Base-by-base conservation (phyloP, 1,139 yeast genomes). In the Ashbya aceris region DNA sequence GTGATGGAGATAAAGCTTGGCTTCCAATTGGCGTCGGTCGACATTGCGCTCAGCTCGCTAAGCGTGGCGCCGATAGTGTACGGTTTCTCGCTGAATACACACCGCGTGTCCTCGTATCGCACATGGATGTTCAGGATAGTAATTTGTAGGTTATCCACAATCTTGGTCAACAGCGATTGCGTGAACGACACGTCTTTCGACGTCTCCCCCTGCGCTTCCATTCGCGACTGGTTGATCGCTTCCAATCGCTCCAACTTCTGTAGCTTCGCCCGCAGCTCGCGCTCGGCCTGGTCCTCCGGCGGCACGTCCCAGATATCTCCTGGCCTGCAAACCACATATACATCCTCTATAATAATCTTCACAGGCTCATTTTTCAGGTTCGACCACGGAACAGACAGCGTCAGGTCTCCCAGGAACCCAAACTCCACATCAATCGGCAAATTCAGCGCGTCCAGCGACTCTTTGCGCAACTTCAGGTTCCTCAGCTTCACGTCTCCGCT, bases 381-480 rank as follows among this genome's bases (percentile, higher is more conserved):
- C 0, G 97, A 83, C 97, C 98, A 93, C 0, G 99, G 98, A 33
- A 93, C 91, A 58, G 84, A 95, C 44, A 93, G 67, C 0, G 94
- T 83, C 51, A 93, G 69, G 50, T 83, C 87, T 1, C 97, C 98
- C 46, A 93, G 63, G 56, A 86, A 89, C 30, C 98, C 99, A 60
- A 83, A 85, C 48, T 77, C 74, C n/a, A 93, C 93, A 60, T 87
- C 86, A 33, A 91, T 67, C 1, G 98, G 98, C 37, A 93, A 67
- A 50, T 83, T 78, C 51, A 91, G 73, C 55, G 83, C 76, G 60
- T 91, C 98, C 38, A 93, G 69, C 7, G 96, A 89, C 62, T 74
- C 70, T 27, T 61, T 64, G 63, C 85, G 85, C 45, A 93, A 69
- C 48, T 82, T 74, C 49, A 93, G 70, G 59, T 89, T 79, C 49